Conservation (phyloP, 768 basidiomycete genomes). For the Termitomyces sp. region DNA sequence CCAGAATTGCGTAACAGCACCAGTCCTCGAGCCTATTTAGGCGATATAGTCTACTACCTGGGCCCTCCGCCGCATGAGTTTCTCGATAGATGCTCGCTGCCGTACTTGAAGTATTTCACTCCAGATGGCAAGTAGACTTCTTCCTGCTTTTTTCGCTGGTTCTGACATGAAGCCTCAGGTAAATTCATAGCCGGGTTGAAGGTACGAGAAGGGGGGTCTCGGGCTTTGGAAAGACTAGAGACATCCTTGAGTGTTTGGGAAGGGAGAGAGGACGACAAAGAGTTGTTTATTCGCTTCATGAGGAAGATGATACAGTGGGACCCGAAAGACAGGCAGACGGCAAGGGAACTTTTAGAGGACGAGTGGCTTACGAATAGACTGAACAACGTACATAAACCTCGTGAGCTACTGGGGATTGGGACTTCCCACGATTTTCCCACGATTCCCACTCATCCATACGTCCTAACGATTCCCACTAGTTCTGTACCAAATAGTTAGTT, state of each 20-base stretch:
- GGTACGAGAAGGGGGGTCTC: neutral
- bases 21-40: neutral
- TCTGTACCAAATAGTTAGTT: too few species aligned
- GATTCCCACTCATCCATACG: too few species aligned
- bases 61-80: slow-evolving; percentile 3
- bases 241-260: neutral
- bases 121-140: neutral
- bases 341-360: neutral
- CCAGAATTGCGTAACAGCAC: too few species aligned
- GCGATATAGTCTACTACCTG: neutral
- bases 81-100: neutral
- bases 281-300: neutral
- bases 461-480: too few species aligned
- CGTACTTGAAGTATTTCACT: neutral
- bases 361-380: neutral
- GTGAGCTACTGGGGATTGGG: too few species aligned
- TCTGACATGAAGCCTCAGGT: neutral
- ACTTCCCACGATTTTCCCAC: too few species aligned
- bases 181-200: neutral
- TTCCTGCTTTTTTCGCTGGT: neutral
- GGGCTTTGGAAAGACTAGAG: neutral
- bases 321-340: neutral
- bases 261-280: neutral
- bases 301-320: neutral
- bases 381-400: neutral